Percentiles rank a stretch among this genome's conserved stretches.
These are phyloP conservation scores for Singerocomus rubriflavus DNA, from an alignment of 1,284 basidiomycete genomes.

Conservation along the genomic window DNA sequence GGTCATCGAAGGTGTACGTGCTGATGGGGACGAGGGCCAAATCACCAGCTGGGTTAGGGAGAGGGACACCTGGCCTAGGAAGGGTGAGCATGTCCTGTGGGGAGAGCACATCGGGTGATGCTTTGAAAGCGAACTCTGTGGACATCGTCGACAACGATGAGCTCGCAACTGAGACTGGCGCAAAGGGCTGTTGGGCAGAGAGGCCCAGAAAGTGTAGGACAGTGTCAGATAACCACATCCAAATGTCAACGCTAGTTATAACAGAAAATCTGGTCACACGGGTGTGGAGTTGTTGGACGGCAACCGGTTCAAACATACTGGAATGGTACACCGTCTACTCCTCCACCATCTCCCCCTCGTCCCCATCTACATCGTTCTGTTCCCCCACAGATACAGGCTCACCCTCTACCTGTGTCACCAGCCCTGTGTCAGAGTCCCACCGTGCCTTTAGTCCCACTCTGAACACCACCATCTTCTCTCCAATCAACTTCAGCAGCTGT, in stretches of 20 bases:
- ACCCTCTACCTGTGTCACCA: slow-evolving; percentile 60
- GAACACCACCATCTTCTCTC: slow-evolving; percentile 83
- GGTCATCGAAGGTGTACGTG: slow-evolving; percentile 65
- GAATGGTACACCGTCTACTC: slow-evolving; percentile 15
- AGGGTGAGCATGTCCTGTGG: slow-evolving; percentile 73
- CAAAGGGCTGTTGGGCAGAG: slow-evolving; percentile 49
- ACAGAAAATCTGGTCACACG: too few species aligned
- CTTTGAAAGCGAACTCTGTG: slow-evolving; percentile 52
- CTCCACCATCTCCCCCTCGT: slow-evolving; percentile 40
- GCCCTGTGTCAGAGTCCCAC: slow-evolving; percentile 73
- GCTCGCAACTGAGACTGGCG: slow-evolving; percentile 11
- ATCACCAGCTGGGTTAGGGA: slow-evolving; percentile 64
- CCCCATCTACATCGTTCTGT: slow-evolving; percentile 29
- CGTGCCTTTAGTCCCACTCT: slow-evolving; percentile 67
- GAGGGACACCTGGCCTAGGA: slow-evolving; percentile 63
- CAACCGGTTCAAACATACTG: too few species aligned
- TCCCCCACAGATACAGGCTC: slow-evolving; percentile 40
- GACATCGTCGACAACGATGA: slow-evolving; percentile 29
- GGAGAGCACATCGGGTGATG: slow-evolving; percentile 57
- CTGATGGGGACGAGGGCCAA: slow-evolving; percentile 66
- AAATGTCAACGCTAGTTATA: too few species aligned
- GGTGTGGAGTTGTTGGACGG: too few species aligned
- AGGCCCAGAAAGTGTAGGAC: slow-evolving; percentile 46
- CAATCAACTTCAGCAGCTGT: slow-evolving; percentile 85
- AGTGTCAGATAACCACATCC: slow-evolving; percentile 35